Evolutionary conservation across 306 rosid genomes (phyloP).

Genomic region (Leucaena leucocephala): DNA sequence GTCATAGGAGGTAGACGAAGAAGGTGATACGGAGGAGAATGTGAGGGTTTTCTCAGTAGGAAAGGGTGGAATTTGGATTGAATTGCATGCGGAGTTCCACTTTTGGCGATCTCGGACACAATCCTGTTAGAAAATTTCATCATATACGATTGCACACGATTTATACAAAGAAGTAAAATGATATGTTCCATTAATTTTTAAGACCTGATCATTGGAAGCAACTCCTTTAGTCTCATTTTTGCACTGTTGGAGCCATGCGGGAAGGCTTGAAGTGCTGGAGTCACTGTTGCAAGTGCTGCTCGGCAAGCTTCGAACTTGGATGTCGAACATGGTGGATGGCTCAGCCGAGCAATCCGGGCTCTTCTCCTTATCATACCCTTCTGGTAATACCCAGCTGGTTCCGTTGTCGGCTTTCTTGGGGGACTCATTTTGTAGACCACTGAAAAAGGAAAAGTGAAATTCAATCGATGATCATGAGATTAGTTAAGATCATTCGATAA

Average conservation of each 20-base stretch:
- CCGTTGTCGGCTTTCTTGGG: conserved; percentile 56
- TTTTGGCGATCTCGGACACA: conserved; percentile 69
- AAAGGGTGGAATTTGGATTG: conserved; percentile 62
- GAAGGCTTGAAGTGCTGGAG: conserved; percentile 71
- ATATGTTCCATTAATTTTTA: neutral
- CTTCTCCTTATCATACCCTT: conserved; percentile 33
- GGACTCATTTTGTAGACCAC: conserved; percentile 62
- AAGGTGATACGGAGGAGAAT: conserved; percentile 67
- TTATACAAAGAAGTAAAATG: neutral
- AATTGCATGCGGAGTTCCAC: conserved; percentile 74
- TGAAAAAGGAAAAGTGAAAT: conserved; percentile 40
- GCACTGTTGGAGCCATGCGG: conserved; percentile 99
- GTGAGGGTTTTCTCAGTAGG: conserved; percentile 60
- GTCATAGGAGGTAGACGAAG: conserved; percentile 74
- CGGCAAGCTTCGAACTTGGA: conserved; percentile 64
- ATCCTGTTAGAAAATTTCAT: conserved; percentile 55
- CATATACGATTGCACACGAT: too few relatives aligned
- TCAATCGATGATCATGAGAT: conserved; percentile 17
- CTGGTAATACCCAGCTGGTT: conserved; percentile 45
- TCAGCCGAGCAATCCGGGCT: conserved; percentile 54
- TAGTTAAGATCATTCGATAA: conserved; percentile 4
- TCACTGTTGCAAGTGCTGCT: conserved; percentile 58
- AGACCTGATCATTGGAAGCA: conserved; percentile 65
- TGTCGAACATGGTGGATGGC: conserved; percentile 59
- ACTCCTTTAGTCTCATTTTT: conserved; percentile 62